Base-by-base conservation (phyloP, 352 stramenopile species). In the Phytophthora boehmeriae region DNA sequence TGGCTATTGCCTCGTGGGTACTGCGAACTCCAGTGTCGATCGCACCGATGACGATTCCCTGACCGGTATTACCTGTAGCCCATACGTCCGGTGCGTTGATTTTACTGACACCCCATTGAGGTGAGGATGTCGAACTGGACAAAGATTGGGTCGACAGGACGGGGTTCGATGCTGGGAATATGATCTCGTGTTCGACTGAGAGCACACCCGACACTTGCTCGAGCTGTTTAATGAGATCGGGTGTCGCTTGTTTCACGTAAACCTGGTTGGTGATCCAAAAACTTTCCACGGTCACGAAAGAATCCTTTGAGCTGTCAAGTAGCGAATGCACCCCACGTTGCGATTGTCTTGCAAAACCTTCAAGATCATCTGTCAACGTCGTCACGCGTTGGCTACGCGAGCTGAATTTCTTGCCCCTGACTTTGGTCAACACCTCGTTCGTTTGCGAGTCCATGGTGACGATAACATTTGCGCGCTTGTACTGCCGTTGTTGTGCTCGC, bases 211-310 rank as follows among this genome's bases (percentile, higher is more conserved):
- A 57, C 2, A 75, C 43, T 23, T 83, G 68, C 23, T 59, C 43
- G 34, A 92, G 54, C 47, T 86, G 63, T 11, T 84, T 71, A 22
- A 89, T 46, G 16, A 89, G 59, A 14, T 73, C 63, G 0, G 54
- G 52, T 2, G 82, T 83, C 14, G 75, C 80, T 17, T 71, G 61
- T 10, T 80, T 56, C 5, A 92, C 61, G 52, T 77, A 83, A 13
- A 91, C 27, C 20, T 88, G 73, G 54, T 89, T 89, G 1, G 79
- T 85, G 23, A 91, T 59, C 81, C 81, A 91, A 23, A 80, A 85
- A n/a, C 60, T 85, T 35, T 80, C 52, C 4, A 63, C 63, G 2
- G 58, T 43, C 3, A 64, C 59, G 41, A 77, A 83, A 3, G 57
- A 25, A 5, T 68, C 50, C 5, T 39, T 48, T 0, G 56, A 47